Evolutionary conservation across 192 early-diverging fungal genomes (phyloP).

Genomic region (Linnemannia exigua): DNA sequence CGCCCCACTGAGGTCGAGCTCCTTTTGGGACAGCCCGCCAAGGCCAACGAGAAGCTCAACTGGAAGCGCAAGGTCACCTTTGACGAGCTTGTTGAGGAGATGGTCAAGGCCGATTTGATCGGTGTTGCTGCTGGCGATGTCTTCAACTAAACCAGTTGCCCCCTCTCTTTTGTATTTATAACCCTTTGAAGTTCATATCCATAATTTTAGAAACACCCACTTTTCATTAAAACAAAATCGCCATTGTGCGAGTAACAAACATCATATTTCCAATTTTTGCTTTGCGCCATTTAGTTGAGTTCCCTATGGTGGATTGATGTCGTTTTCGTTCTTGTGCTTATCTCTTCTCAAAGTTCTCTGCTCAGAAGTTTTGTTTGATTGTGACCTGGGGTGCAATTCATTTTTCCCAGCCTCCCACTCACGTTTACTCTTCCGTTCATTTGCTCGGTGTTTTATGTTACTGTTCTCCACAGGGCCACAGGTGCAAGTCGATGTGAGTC

Average conservation of each 20-base stretch:
- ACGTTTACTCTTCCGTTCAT: too few relatives aligned
- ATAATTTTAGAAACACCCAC: background rate
- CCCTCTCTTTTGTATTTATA: constrained; percentile 4
- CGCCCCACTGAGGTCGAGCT: constrained; percentile 86
- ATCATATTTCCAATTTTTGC: background rate
- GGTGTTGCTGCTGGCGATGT: constrained; percentile 51
- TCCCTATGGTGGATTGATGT: background rate
- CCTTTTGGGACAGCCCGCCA: constrained; percentile 79
- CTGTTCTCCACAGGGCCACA: background rate
- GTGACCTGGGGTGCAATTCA: too few relatives aligned
- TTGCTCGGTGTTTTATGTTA: background rate
- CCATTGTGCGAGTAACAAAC: background rate
- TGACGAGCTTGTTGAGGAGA: constrained; percentile 77
- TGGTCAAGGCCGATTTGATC: constrained; percentile 74
- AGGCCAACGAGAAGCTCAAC: constrained; percentile 73
- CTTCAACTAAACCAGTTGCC: constrained; percentile 25
- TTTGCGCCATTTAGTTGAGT: background rate
- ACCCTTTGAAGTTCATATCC: constrained; percentile 4
- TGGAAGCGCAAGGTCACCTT: constrained; percentile 81
- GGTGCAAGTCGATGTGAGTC: background rate
- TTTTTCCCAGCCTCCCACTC: too few relatives aligned
- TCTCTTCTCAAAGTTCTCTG: background rate
- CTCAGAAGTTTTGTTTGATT: too few relatives aligned
- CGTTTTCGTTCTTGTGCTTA: background rate
- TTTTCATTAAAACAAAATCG: background rate